Percentiles rank a stretch among this genome's conserved stretches.
Evolutionary conservation across 2,329 filamentous ascomycete genomes (phyloP).

Genomic region (Paecilomyces formosus): DNA sequence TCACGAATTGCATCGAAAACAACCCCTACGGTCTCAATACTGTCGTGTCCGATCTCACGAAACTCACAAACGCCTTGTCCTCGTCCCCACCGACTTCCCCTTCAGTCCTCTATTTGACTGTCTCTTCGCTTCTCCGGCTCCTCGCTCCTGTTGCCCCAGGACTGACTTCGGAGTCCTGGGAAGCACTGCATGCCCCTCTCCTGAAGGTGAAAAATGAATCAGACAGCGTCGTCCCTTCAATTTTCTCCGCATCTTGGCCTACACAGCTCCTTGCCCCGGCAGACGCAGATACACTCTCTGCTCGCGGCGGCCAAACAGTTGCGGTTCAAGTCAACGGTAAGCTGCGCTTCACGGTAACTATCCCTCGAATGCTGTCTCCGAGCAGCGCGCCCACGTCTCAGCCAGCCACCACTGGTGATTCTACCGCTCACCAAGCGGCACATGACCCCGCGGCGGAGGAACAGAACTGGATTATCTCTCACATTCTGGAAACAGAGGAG

Average conservation of each 20-base stretch:
- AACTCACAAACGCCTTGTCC: slow-evolving; percentile 63
- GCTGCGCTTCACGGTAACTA: slow-evolving; percentile 58
- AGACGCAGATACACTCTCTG: slow-evolving; percentile 40
- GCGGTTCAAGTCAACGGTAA: slow-evolving; percentile 79
- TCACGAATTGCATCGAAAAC: slow-evolving; percentile 61
- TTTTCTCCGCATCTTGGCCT: slow-evolving; percentile 53
- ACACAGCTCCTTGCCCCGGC: slow-evolving; percentile 28
- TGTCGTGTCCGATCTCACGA: slow-evolving; percentile 74
- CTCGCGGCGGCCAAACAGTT: slow-evolving; percentile 41
- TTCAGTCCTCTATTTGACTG: slow-evolving; percentile 36
- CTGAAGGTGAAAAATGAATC: slow-evolving; percentile 7
- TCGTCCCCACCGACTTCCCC: slow-evolving; percentile 38
- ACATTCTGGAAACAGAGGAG: slow-evolving; percentile 55
- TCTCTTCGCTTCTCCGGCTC: slow-evolving; percentile 57
- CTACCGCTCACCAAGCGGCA: background rate
- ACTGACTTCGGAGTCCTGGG: slow-evolving; percentile 76
- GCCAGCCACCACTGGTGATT: slow-evolving; percentile 22
- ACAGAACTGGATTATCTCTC: slow-evolving; percentile 53
- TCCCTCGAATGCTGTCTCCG: slow-evolving; percentile 45
- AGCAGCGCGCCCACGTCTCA: slow-evolving; percentile 15
- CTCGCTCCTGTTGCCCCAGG: slow-evolving; percentile 74
- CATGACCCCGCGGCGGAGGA: slow-evolving; percentile 27
- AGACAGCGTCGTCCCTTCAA: slow-evolving; percentile 15
- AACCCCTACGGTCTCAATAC: slow-evolving; percentile 76
- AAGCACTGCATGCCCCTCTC: slow-evolving; percentile 40